phyloP scores from a whole-genome alignment of 2,329 filamentous ascomycete genomes.

The Alternaria ventricosa region DNA sequence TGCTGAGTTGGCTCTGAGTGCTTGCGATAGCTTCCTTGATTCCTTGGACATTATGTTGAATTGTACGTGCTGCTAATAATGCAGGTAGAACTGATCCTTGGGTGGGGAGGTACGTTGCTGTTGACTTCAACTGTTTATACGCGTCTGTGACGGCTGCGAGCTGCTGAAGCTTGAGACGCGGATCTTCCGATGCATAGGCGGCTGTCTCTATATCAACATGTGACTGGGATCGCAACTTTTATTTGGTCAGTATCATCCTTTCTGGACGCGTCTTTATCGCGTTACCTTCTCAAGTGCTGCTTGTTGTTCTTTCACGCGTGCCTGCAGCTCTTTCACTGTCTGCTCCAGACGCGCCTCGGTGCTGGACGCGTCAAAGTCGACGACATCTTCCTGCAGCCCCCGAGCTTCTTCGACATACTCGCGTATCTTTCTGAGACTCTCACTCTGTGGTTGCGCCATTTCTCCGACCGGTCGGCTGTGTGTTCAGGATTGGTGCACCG shows the following conservation, averaged over 20 bases:
- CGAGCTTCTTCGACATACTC: conserved; percentile 32
- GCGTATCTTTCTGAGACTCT: conserved; percentile 35
- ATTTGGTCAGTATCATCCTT: conserved; percentile 24
- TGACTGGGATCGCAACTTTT: conserved; percentile 54
- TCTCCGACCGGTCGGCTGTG: background rate
- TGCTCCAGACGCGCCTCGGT: conserved; percentile 67
- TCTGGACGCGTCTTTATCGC: background rate
- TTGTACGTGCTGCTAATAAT: conserved; percentile 72
- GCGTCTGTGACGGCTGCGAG: conserved; percentile 65
- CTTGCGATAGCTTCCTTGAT: conserved; percentile 65
- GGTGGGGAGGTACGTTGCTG: conserved; percentile 70
- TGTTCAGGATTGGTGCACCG: background rate
- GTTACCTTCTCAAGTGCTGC: conserved; percentile 55
- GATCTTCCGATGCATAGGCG: conserved; percentile 45
- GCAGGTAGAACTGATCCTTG: conserved; percentile 73
- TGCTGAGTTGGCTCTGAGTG: conserved; percentile 50
- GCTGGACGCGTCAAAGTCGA: conserved; percentile 48
- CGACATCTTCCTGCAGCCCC: conserved; percentile 33
- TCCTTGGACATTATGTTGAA: conserved; percentile 68
- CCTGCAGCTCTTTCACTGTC: conserved; percentile 71
- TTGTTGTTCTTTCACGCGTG: conserved; percentile 56
- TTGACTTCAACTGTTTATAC: conserved; percentile 67
- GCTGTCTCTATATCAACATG: conserved; percentile 25
- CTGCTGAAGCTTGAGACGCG: conserved; percentile 51
- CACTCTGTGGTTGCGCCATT: conserved; percentile 32